Evolutionary conservation across 129 eudicot species (phyloP).

Genomic region (Artemisia argyi): DNA sequence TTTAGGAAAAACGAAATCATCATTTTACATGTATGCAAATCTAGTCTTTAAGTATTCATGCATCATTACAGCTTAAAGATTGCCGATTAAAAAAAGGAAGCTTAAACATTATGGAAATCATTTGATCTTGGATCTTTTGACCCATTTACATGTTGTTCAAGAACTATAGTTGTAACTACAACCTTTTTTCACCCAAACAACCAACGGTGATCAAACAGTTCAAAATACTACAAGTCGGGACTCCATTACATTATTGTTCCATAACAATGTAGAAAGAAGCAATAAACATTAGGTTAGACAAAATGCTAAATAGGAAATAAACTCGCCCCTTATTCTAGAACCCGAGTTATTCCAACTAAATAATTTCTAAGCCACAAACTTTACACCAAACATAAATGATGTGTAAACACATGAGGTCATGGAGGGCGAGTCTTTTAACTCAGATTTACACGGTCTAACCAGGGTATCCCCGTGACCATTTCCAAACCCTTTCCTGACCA

Average conservation of each 20-base stretch:
- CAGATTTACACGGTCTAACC: no score
- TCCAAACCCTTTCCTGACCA: no score
- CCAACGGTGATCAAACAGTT: no score
- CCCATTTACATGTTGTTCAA: not conserved
- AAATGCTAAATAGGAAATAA: not conserved
- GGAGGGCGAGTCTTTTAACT: no score
- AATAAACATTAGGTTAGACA: not conserved
- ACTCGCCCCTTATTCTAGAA: not conserved
- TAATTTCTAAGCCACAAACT: constrained; percentile 1
- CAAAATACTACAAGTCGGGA: not conserved
- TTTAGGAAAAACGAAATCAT: not conserved
- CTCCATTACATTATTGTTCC: not conserved
- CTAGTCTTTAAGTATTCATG: constrained; percentile 3
- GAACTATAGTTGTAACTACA: no score
- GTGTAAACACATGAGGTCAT: not conserved
- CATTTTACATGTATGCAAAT: not conserved
- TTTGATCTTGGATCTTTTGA: constrained; percentile 17
- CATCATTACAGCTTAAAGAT: not conserved
- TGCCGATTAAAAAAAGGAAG: not conserved
- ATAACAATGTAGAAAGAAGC: constrained; percentile 5
- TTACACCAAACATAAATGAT: not conserved
- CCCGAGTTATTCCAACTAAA: not conserved
- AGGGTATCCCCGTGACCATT: no score
- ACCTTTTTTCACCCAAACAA: no score
- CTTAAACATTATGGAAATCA: not conserved